phyloP scores from a whole-genome alignment of 1,284 basidiomycete species.

The Fomes fomentarius region DNA sequence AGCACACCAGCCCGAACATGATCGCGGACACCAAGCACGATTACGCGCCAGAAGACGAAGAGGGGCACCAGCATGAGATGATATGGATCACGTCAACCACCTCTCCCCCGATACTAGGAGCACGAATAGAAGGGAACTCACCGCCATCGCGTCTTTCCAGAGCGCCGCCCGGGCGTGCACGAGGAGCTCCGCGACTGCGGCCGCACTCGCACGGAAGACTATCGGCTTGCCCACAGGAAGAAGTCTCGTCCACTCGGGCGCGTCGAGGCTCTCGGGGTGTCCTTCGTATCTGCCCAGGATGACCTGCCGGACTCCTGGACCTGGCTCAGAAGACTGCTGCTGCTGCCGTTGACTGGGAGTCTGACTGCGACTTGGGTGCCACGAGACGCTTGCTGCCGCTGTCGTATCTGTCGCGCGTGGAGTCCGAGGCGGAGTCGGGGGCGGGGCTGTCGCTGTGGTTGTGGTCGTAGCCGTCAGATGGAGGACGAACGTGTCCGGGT shows the following conservation, averaged over 20 bases:
- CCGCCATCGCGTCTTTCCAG: conserved; percentile 9
- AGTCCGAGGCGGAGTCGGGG: not conserved
- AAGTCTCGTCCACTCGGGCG: conserved; percentile 21
- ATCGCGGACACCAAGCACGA: no score
- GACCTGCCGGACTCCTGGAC: not conserved
- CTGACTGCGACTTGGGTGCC: no score
- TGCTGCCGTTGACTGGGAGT: no score
- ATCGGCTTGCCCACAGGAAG: conserved; percentile 12
- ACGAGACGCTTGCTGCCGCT: not conserved
- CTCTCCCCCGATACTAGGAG: not conserved
- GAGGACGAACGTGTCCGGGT: conserved; percentile 24
- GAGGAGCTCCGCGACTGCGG: conserved; percentile 14
- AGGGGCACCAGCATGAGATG: no score
- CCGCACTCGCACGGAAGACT: conserved; percentile 18
- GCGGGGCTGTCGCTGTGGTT: not conserved
- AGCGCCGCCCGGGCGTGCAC: conserved; percentile 6
- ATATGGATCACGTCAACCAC: not conserved
- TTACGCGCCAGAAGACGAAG: no score
- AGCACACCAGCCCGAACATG: no score
- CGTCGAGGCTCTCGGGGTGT: conserved; percentile 17
- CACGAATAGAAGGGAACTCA: conserved; percentile 11
- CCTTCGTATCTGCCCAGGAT: conserved; percentile 23
- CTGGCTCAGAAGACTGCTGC: no score
- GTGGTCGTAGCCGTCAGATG: conserved; percentile 17
- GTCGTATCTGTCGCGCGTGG: not conserved